Conservation (phyloP, 192 early-diverging fungal genomes). For the Dissophora ornata region DNA sequence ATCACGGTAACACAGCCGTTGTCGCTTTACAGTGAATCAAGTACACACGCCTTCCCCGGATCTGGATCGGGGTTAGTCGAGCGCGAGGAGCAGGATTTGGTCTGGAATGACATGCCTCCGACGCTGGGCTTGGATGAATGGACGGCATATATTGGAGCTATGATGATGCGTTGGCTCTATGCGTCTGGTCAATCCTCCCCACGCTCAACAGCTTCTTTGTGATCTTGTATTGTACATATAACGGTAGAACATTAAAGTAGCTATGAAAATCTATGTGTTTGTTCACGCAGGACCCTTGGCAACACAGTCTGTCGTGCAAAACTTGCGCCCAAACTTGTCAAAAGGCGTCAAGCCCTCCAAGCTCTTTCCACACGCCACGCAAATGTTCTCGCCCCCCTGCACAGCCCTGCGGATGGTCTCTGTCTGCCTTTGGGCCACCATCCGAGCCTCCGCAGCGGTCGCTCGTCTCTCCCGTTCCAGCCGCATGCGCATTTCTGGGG, state of each 20-base stretch:
- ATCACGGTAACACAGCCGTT: neutral
- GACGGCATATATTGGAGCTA: conserved; percentile 41
- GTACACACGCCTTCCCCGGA: neutral
- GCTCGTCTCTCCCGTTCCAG: conserved; percentile 86
- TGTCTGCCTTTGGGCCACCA: conserved; percentile 33
- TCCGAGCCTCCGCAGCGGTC: conserved; percentile 78
- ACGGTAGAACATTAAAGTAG: too few species aligned
- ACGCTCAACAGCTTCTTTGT: conserved; percentile 4
- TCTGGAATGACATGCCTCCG: conserved; percentile 52
- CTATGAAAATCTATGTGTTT: too few species aligned
- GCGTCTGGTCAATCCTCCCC: conserved; percentile 43
- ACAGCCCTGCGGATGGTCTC: conserved; percentile 34
- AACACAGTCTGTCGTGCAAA: conserved; percentile 66
- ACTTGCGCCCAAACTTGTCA: conserved; percentile 79
- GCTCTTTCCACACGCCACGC: conserved; percentile 66
- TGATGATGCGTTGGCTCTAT: conserved; percentile 50
- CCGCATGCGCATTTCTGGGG: conserved; percentile 75
- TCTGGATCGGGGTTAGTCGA: neutral
- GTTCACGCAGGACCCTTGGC: conserved; percentile 38
- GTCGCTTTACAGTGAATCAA: conserved; percentile 4
- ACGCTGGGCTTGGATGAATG: conserved; percentile 50
- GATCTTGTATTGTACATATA: too few species aligned
- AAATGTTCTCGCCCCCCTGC: conserved; percentile 64
- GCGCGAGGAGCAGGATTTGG: conserved; percentile 27
- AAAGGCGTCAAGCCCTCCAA: conserved; percentile 72